Conservation (phyloP, 179 eudicot genomes). For the Beta macrorhiza region DNA sequence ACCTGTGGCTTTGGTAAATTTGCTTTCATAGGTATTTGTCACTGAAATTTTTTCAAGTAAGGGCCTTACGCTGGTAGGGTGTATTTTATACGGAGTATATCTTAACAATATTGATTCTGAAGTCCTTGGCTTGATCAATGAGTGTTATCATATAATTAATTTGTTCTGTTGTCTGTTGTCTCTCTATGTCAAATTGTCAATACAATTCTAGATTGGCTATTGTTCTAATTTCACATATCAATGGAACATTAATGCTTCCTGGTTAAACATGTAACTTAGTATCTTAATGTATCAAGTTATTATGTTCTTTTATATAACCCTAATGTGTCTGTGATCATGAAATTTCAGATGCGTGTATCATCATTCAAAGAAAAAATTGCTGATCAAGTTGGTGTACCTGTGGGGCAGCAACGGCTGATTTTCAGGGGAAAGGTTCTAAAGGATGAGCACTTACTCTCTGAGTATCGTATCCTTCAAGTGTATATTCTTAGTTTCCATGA, state of each 20-base stretch:
- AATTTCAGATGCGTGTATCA: conserved; percentile 63
- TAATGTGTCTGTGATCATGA: conserved; percentile 15
- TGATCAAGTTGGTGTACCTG: conserved; percentile 68
- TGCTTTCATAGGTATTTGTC: background rate
- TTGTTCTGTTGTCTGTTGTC: background rate
- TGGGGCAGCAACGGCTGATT: conserved; percentile 85
- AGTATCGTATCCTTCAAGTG: conserved; percentile 77
- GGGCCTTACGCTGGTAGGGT: background rate
- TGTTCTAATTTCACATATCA: background rate
- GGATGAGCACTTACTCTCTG: conserved; percentile 78
- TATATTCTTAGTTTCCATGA: background rate
- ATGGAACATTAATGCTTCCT: background rate
- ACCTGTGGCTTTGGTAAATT: background rate
- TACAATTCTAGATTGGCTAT: background rate
- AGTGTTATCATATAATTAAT: background rate
- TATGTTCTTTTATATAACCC: background rate
- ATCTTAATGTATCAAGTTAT: background rate
- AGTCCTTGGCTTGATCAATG: background rate
- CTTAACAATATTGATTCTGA: background rate
- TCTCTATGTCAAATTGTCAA: background rate
- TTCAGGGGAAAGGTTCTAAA: conserved; percentile 94
- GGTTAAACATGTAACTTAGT: background rate
- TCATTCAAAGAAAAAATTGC: conserved; percentile 84
- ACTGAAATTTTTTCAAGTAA: background rate
- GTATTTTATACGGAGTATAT: background rate